Evolutionary conservation across 768 basidiomycete genomes (phyloP).

Genomic region (Lactarius psammicola): DNA sequence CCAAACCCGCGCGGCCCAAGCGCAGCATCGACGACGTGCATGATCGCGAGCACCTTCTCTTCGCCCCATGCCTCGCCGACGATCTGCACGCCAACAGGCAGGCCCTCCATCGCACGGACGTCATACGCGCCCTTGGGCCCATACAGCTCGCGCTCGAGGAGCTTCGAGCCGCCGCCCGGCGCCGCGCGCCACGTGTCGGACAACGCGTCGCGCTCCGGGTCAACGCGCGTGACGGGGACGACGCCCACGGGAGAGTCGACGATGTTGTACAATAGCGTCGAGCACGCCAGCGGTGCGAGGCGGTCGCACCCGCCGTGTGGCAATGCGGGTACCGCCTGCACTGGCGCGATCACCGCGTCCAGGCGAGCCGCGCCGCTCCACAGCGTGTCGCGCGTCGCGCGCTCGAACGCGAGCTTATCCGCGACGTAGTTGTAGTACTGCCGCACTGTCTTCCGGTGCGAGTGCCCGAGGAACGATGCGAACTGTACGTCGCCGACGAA

Average conservation of each 20-base stretch:
- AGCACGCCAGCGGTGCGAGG: slow-evolving; percentile 31
- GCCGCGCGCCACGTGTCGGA: slow-evolving; percentile 57
- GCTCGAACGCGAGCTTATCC: slow-evolving; percentile 15
- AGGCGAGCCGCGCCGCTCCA: slow-evolving; percentile 32
- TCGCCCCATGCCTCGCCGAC: slow-evolving; percentile 80
- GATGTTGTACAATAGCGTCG: slow-evolving; percentile 43
- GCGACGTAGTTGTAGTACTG: slow-evolving; percentile 22
- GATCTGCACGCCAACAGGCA: slow-evolving; percentile 83
- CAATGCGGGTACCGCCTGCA: slow-evolving; percentile 39
- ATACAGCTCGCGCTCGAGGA: slow-evolving; percentile 65
- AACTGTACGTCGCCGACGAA: slow-evolving; percentile 22
- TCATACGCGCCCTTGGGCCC: slow-evolving; percentile 52
- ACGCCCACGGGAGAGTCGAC: slow-evolving; percentile 44
- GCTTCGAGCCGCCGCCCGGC: slow-evolving; percentile 51
- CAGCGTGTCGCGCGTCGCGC: slow-evolving; percentile 28
- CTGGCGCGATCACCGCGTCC: slow-evolving; percentile 37
- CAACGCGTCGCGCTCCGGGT: slow-evolving; percentile 40
- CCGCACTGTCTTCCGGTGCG: slow-evolving; percentile 10
- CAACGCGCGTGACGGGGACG: slow-evolving; percentile 45
- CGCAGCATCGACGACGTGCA: slow-evolving; percentile 70
- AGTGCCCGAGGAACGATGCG: slow-evolving; percentile 12
- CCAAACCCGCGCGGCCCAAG: slow-evolving; percentile 70
- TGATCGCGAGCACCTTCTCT: slow-evolving; percentile 78
- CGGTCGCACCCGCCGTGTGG: slow-evolving; percentile 28
- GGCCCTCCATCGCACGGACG: slow-evolving; percentile 62